Conservation (phyloP, 345 rosid species). For the Eucalyptus camaldulensis region DNA sequence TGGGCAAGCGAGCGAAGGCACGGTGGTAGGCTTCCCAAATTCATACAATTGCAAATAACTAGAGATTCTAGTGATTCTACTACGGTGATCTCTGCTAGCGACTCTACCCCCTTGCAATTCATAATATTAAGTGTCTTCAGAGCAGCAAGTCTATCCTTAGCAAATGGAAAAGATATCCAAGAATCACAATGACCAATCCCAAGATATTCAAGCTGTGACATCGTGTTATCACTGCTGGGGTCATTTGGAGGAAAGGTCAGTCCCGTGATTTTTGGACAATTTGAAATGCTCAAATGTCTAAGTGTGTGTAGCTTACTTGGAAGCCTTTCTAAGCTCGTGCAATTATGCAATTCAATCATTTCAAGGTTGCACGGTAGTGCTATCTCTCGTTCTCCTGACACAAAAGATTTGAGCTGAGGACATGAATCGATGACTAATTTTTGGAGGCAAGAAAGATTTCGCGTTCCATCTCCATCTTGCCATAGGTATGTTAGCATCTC, state of each 20-base stretch:
- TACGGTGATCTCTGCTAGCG: rapidly evolving
- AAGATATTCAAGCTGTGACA: rapidly evolving
- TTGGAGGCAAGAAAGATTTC: not conserved
- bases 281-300: rapidly evolving
- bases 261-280: not conserved
- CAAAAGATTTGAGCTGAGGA: not conserved
- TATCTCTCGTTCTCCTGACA: not conserved
- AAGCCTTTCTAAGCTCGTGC: not conserved
- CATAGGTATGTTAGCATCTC: not conserved
- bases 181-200: rapidly evolving
- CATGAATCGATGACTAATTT: rapidly evolving
- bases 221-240: rapidly evolving
- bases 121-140: rapidly evolving
- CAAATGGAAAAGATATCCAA: too few species aligned
- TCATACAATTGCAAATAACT: rapidly evolving
- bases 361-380: not conserved
- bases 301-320: not conserved
- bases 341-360: too few species aligned
- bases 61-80: too few species aligned
- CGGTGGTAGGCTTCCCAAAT: not conserved
- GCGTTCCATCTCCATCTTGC: rapidly evolving
- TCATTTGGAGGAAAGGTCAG: too few species aligned
- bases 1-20: not conserved
- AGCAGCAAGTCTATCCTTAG: rapidly evolving
- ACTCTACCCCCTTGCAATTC: rapidly evolving